Evolutionary conservation across 768 basidiomycete genomes (phyloP).

Genomic region (Psilocybe subaeruginosa): DNA sequence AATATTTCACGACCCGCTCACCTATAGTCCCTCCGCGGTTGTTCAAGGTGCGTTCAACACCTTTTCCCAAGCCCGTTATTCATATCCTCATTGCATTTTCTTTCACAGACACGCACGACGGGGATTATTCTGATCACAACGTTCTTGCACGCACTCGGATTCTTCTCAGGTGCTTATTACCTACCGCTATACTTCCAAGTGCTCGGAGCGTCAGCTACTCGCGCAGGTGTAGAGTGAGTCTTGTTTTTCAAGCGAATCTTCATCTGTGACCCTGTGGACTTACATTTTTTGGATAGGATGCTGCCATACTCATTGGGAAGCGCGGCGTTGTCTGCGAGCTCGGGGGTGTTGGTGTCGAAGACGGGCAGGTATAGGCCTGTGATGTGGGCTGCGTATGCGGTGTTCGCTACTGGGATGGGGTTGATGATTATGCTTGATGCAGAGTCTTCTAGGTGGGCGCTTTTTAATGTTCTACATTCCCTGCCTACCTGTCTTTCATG

Average conservation of each 20-base stretch:
- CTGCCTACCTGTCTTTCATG: not conserved
- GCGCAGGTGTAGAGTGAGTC: conserved; percentile 63
- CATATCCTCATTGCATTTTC: too few relatives aligned
- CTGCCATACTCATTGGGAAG: conserved; percentile 70
- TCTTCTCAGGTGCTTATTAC: conserved; percentile 66
- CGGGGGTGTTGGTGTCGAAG: conserved; percentile 61
- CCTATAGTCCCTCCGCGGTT: conserved; percentile 77
- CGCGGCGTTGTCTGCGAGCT: conserved; percentile 53
- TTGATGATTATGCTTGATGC: conserved; percentile 73
- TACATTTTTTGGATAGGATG: conserved; percentile 50
- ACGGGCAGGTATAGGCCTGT: conserved; percentile 60
- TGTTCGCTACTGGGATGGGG: conserved; percentile 68
- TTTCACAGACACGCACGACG: conserved; percentile 70
- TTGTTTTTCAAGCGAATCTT: not conserved
- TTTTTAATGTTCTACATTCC: not conserved
- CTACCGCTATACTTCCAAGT: conserved; percentile 82
- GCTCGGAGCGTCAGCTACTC: conserved; percentile 74
- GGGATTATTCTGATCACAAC: conserved; percentile 55
- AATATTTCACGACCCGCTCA: conserved; percentile 61
- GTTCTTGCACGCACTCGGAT: conserved; percentile 67
- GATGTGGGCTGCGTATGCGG: conserved; percentile 62
- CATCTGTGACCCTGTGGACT: too few relatives aligned
- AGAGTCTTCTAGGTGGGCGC: conserved; percentile 52
- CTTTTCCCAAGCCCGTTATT: not conserved
- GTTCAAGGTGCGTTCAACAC: conserved; percentile 53